Evolutionary conservation across 495 filamentous ascomycete genomes (phyloP), one percentile per base, ranked within the genome.

Genomic region (Baudoinia panamericana): DNA sequence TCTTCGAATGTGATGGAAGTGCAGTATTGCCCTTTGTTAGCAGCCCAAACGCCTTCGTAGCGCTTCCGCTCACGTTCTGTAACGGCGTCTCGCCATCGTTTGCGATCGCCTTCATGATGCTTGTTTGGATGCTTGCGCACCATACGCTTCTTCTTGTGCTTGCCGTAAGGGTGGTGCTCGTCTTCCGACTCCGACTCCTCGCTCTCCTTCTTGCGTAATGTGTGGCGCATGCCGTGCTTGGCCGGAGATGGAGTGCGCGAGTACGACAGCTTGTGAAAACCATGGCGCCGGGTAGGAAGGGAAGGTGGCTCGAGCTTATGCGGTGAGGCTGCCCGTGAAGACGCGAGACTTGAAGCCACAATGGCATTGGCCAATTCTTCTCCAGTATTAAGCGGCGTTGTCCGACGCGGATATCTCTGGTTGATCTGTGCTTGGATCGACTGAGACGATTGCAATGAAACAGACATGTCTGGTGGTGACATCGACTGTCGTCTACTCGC

Each of bases 31-130:
- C 86, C 88, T 43, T 74, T 74, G 53, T 97, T 96, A 13, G 84
- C 86, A 18, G 92, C 90, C 85, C 86, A 97, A 3, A 97, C 78
- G 4, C 85, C 92, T 61, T 96, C 90, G 53, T 96, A 96, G n/a
- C 88, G 68, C 51, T 82, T 84, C 26, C 85, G 70, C 53, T 95
- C 84, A 7, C 75, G 62, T 42, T 80, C 72, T 0, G 81, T 82
- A 27, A 96, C 68, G 39, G 74, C 68, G 43, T 82, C 78, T 22
- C 78, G 68, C 83, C 85, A 95, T n/a, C 82, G 71, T 53, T 77
- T 82, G 16, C 85, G 74, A 27, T 82, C 71, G 3, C 86, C 87
- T 58, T 96, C 87, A 52, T 82, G 77, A 56, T 95, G 85, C 48
- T 87, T 83, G 57, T 97, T 75, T 1, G 75, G 77, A 46, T 80